Evolutionary conservation across 2,329 filamentous ascomycete species (phyloP).

Genomic region (Dactylonectria macrodidyma): DNA sequence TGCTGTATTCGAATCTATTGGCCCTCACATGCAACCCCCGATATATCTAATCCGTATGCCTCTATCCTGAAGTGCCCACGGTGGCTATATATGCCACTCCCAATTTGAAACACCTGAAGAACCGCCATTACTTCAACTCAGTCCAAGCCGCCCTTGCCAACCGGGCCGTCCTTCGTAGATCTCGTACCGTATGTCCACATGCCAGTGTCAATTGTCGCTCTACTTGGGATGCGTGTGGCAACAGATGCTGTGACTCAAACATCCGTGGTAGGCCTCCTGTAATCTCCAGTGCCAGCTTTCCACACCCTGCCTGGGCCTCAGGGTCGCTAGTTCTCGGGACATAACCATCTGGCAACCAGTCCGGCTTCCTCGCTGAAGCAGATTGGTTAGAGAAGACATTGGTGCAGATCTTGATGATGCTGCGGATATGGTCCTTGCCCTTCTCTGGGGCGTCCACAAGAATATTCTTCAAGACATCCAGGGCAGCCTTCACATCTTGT

Average conservation of each 20-base stretch:
- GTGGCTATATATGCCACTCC: constrained; percentile 1
- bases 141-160: constrained; percentile 65
- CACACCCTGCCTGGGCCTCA: constrained; percentile 54
- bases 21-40: constrained; percentile 21
- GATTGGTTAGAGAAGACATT: constrained; percentile 55
- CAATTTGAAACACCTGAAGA: constrained; percentile 24
- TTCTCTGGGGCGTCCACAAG: constrained; percentile 62
- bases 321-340: constrained; percentile 27
- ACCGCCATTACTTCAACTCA: constrained; percentile 49
- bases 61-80: not conserved
- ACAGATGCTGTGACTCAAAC: constrained; percentile 63
- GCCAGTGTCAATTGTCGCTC: constrained; percentile 64
- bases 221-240: constrained; percentile 61
- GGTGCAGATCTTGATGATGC: constrained; percentile 63
- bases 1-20: constrained; percentile 15
- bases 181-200: constrained; percentile 68
- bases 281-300: constrained; percentile 64
- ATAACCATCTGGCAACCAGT: constrained; percentile 52
- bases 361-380: constrained; percentile 42
- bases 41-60: constrained; percentile 18
- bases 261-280: constrained; percentile 62
- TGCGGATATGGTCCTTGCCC: constrained; percentile 64
- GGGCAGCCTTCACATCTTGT: constrained; percentile 62
- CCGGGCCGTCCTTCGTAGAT: constrained; percentile 66
- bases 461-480: constrained; percentile 65